Evolutionary conservation across 345 rosid genomes (phyloP), one percentile per base, ranked within the genome.

Genomic region (Ricinus communis): DNA sequence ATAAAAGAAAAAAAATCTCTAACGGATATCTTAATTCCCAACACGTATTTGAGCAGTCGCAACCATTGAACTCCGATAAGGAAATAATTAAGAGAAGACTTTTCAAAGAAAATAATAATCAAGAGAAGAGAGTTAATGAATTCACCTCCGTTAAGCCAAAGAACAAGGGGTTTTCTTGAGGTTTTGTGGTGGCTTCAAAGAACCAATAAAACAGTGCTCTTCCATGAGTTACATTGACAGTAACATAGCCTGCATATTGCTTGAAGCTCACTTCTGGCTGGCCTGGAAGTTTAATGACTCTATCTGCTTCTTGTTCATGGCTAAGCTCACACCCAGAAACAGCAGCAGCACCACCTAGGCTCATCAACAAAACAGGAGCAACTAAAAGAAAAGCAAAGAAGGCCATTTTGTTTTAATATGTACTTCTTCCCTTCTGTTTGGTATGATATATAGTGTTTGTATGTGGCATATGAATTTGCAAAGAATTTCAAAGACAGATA

Each of bases 121-220:
- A 72, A 40, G 13, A 53, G 24, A 45, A 54, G 11, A 62, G 18
- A 9, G 18, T 22, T 57, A 27, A 16, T n/a, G 22, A 31, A 15
- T 13, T 65, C 85, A 90, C 93, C 96, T 86, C 96, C 96, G 70
- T 91, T 91, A 80, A 91, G 88, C 97, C 97, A 91, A 38, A 88
- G 85, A 46, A 88, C 85, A 40, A 91, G 81, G 61, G 97, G 97
- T 36, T 82, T 82, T 72, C 41, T 31, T 75, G 52, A 33, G 92
- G 89, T 30, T 76, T 57, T 2, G 53, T 57, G 5, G 82, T 66
- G 24, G 97, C 91, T 74, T 91, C 91, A 41, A 91, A 88, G 71
- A 91, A 91, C 94, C 97, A 91, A 82, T 91, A 91, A 68, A 88
- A 91, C 78, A 91, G 83, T 60, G 94, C 92, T 81, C 88, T 79